Percentiles rank a stretch among this genome's conserved stretches.
Conservation (phyloP, 805 yeast species). For the Lipomyces chichibuensis region DNA sequence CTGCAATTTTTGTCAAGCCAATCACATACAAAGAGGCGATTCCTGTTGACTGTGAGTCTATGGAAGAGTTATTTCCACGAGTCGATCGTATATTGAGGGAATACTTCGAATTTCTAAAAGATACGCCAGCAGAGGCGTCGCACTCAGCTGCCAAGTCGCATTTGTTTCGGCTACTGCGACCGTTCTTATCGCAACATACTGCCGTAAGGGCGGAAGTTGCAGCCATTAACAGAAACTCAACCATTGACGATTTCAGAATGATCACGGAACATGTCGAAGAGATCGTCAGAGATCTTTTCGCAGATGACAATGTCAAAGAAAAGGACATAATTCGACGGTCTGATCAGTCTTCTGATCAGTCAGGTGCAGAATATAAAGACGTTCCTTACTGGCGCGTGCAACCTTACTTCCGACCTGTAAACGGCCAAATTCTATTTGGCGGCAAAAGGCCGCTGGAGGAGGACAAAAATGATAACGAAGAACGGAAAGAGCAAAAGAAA, state of each 20-base stretch:
- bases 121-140: constrained; percentile 69
- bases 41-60: constrained; percentile 47
- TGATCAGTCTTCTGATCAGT: constrained; percentile 58
- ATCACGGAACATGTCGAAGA: constrained; percentile 69
- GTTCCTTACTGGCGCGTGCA: constrained; percentile 97
- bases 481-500: constrained; percentile 8
- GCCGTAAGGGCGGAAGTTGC: constrained; percentile 80
- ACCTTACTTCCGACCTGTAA: constrained; percentile 88
- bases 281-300: constrained; percentile 61
- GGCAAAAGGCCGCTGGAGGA: constrained; percentile 41
- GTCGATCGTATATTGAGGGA: constrained; percentile 83
- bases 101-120: constrained; percentile 79
- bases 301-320: constrained; percentile 60
- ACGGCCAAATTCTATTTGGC: constrained; percentile 53
- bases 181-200: constrained; percentile 75
- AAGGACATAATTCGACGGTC: constrained; percentile 54
- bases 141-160: constrained; percentile 87
- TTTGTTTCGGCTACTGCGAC: constrained; percentile 80
- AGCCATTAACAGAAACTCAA: constrained; percentile 46
- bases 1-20: constrained; percentile 68
- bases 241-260: constrained; percentile 54
- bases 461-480: constrained; percentile 1
- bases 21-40: constrained; percentile 5
- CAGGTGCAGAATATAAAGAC: constrained; percentile 82
- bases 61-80: constrained; percentile 75